Evolutionary conservation across 1,139 yeast species (phyloP), one percentile per base, ranked within the genome.

Genomic region (Saccharomyces hybrid): DNA sequence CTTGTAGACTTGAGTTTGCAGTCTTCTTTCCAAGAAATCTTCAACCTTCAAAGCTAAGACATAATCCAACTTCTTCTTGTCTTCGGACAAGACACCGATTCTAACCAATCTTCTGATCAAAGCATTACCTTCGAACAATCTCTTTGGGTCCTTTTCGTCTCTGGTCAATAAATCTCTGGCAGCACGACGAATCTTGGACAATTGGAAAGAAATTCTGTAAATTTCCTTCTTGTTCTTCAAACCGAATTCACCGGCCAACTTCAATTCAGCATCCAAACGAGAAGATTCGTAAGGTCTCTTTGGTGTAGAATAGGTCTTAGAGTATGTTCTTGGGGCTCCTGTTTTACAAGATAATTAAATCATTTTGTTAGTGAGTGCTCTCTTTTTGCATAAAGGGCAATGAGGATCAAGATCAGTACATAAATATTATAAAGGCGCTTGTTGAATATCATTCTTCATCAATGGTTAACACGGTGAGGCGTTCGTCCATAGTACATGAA

Each of bases 61-160:
- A 81, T 95, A 95, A 93, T 93, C 99, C 80, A 93, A 90, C 84
- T 95, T 93, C 96, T 90, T 90, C 83, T 88, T 90, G 85, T 95
- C 99, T 82, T 93, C 99, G 69, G 96, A 82, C 78, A 93, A 86
- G 75, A 93, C 96, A 88, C 99, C 99, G 70, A 90, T 84, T 83
- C 69, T 65, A 53, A 64, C 68, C 56, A 65, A 58, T 65, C 69
- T 65, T 64, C 69, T 65, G 63, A 65, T 93, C 78, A 93, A 89
- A 75, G 99, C 99, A 76, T 93, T 93, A 88, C 99, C 99, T 82
- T 93, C 99, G 84, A 93, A 93, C 75, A 93, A 87, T 84, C 99
- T 91, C 88, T 90, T 93, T 84, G 96, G 97, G 81, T 93, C 99
- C 86, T 93, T 93, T 84, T 93, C 99, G 73, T 93, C 99, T 84